phyloP scores from a whole-genome alignment of 768 basidiomycete species.

The Rubroboletus pulcherrimus region DNA sequence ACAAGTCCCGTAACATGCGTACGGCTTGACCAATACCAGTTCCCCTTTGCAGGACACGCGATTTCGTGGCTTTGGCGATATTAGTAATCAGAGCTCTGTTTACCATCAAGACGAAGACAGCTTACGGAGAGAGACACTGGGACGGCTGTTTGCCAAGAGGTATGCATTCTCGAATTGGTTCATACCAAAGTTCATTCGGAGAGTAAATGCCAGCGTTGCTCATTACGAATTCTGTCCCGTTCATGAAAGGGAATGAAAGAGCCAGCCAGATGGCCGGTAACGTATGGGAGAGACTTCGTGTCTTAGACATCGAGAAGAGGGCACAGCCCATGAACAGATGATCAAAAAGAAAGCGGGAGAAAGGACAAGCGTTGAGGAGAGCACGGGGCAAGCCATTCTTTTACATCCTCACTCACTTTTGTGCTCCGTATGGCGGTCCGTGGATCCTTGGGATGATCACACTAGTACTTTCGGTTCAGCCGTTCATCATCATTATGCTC shows the following conservation, averaged over 20 bases:
- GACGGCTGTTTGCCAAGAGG: slow-evolving; percentile 1
- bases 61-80: slow-evolving; percentile 6
- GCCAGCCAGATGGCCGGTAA: neutral
- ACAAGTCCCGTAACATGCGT: neutral
- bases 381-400: neutral
- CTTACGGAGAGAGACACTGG: slow-evolving; percentile 16
- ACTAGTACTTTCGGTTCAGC: neutral
- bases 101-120: neutral
- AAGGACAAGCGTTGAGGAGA: neutral
- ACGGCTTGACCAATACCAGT: slow-evolving; percentile 20
- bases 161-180: slow-evolving; percentile 8
- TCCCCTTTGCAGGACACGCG: slow-evolving; percentile 4
- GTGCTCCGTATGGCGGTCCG: slow-evolving; percentile 1
- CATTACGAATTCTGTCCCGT: slow-evolving; percentile 3
- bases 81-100: neutral
- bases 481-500: slow-evolving; percentile 1
- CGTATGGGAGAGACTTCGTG: neutral
- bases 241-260: slow-evolving; percentile 7
- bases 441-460: neutral
- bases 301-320: slow-evolving; percentile 3
- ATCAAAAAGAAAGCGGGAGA: neutral
- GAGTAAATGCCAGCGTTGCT: slow-evolving; percentile 12
- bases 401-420: neutral
- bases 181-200: slow-evolving; percentile 16
- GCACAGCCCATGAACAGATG: slow-evolving; percentile 2